A percentile compares a stretch with the other conserved stretches of the same genome.
These are phyloP conservation scores for Penicillium sp. DNA, from an alignment of 2,329 filamentous ascomycete species.

Conservation along the genomic window DNA sequence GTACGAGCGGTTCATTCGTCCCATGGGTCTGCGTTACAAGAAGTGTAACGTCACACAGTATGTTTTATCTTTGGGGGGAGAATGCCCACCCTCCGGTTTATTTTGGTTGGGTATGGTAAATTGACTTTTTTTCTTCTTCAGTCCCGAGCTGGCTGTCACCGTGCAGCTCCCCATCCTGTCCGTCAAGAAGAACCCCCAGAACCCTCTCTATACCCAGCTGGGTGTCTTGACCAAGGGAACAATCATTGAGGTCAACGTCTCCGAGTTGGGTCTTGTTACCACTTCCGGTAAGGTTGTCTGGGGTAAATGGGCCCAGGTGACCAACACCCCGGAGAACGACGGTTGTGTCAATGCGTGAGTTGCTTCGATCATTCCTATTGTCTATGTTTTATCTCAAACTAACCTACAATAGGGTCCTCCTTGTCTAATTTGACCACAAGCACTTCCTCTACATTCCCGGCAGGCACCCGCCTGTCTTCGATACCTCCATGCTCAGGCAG, in stretches of 20 bases:
- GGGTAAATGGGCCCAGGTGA: constrained; percentile 78
- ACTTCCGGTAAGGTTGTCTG: constrained; percentile 90
- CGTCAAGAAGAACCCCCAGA: constrained; percentile 84
- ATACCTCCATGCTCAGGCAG: constrained; percentile 25
- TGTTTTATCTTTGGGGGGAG: constrained; percentile 11
- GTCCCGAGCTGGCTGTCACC: constrained; percentile 76
- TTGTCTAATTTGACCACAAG: constrained; percentile 22
- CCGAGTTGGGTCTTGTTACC: constrained; percentile 86
- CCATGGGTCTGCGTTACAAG: constrained; percentile 77
- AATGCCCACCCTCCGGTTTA: neutral
- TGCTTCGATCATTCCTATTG: neutral
- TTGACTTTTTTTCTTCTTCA: constrained; percentile 17
- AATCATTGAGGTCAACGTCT: constrained; percentile 88
- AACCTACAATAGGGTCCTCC: constrained; percentile 19
- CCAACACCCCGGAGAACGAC: constrained; percentile 27
- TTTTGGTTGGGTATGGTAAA: constrained; percentile 11
- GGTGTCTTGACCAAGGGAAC: constrained; percentile 86
- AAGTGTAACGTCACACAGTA: constrained; percentile 66
- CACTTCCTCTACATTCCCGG: constrained; percentile 14
- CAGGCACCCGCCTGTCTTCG: constrained; percentile 20
- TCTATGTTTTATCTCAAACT: neutral
- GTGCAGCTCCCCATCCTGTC: constrained; percentile 79
- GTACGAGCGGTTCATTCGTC: constrained; percentile 68
- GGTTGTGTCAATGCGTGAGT: constrained; percentile 22
- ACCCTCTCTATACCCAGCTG: constrained; percentile 86